These are phyloP conservation scores for Trichosanthes truncata DNA, from an alignment of 306 rosid species.

Conservation along the genomic window DNA sequence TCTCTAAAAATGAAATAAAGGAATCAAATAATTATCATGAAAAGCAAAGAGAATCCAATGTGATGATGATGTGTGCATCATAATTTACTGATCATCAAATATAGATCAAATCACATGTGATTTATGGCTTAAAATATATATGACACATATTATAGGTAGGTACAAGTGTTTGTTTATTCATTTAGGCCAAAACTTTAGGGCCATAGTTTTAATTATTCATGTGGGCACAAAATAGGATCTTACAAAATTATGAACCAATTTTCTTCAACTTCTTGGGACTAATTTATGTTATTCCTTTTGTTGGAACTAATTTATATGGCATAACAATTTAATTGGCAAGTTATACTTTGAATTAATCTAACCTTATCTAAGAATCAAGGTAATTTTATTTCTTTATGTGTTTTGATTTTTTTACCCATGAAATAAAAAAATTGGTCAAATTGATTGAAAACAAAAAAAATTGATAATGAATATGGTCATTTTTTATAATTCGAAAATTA, in stretches of 20 bases:
- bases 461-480: too few species aligned
- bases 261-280: too few species aligned
- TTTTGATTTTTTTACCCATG: too few species aligned
- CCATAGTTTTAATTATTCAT: neutral
- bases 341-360: too few species aligned
- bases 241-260: too few species aligned
- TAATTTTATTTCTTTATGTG: too few species aligned
- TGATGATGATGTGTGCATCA: neutral
- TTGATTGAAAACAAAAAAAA: too few species aligned
- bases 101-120: neutral
- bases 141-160: neutral
- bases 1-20: neutral
- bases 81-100: neutral
- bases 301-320: neutral
- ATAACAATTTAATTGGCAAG: too few species aligned
- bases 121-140: neutral
- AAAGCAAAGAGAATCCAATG: slow-evolving; percentile 3
- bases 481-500: too few species aligned
- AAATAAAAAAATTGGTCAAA: too few species aligned
- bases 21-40: neutral
- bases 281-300: too few species aligned
- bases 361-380: too few species aligned
- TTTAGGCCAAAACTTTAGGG: neutral
- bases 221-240: neutral
- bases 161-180: neutral